Evolutionary conservation across 352 stramenopile species (phyloP).

Genomic region (Elongisporangium prolatum): DNA sequence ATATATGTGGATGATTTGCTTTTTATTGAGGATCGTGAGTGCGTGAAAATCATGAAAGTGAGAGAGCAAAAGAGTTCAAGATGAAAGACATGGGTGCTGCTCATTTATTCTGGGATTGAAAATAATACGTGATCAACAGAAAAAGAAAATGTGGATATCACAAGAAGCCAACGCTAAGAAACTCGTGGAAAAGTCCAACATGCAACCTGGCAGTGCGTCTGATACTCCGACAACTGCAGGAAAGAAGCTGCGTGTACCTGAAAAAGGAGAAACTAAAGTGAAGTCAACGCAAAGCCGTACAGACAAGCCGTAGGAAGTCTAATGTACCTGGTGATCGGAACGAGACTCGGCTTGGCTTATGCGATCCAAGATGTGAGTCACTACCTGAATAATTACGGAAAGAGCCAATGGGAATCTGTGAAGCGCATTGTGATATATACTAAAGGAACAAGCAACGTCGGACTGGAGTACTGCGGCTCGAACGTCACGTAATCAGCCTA

Average conservation of each 20-base stretch:
- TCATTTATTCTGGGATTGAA: constrained; percentile 6
- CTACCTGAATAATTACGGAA: constrained; percentile 1
- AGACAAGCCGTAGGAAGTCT: constrained; percentile 12
- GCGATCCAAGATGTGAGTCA: constrained; percentile 11
- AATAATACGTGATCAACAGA: constrained; percentile 1
- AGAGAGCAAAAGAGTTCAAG: constrained; percentile 7
- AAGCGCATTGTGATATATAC: constrained; percentile 8
- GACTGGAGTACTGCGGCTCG: constrained; percentile 6
- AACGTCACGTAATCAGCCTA: not conserved
- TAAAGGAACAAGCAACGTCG: constrained; percentile 3
- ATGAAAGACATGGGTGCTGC: constrained; percentile 8
- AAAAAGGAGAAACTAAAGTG: not conserved
- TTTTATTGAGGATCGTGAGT: not conserved
- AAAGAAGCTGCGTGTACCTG: constrained; percentile 5
- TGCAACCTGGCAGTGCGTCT: constrained; percentile 1
- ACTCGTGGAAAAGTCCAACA: constrained; percentile 11
- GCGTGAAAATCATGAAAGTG: not conserved
- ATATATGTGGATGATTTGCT: constrained; percentile 19
- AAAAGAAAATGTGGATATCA: constrained; percentile 9
- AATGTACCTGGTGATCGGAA: constrained; percentile 18
- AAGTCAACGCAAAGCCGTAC: constrained; percentile 8
- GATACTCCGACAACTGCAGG: not conserved
- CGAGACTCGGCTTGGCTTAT: constrained; percentile 8
- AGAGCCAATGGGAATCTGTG: constrained; percentile 8
- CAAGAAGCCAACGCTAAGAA: constrained; percentile 2